These are phyloP conservation scores for Tinospora cordifolia DNA, from an alignment of 164 flowering plant genomes.

Conservation along the genomic window DNA sequence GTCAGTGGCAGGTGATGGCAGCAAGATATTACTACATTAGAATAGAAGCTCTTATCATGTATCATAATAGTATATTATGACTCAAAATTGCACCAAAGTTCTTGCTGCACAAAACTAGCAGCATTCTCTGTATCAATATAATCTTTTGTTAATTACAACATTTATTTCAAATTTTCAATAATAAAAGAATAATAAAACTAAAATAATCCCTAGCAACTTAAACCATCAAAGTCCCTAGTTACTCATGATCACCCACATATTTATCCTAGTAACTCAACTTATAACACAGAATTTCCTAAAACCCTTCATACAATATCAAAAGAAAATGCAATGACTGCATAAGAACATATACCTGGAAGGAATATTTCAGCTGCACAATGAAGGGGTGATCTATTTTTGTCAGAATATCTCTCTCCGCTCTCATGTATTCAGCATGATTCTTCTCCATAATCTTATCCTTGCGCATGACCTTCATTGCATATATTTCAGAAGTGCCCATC, in stretches of 20 bases:
- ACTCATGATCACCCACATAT: too few species aligned
- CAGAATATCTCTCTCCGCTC: slow-evolving; percentile 82
- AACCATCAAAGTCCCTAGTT: too few species aligned
- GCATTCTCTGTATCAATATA: neutral
- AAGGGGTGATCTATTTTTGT: slow-evolving; percentile 80
- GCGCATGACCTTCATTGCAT: slow-evolving; percentile 94
- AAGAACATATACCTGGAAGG: slow-evolving; percentile 65
- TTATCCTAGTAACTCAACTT: too few species aligned
- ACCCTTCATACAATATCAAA: neutral
- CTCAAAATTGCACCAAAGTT: neutral
- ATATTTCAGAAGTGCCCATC: slow-evolving; percentile 67
- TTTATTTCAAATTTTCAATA: too few species aligned
- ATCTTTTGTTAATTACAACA: too few species aligned
- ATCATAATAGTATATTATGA: neutral
- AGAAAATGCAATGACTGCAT: neutral
- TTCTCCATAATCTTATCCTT: slow-evolving; percentile 82
- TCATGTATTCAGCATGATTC: slow-evolving; percentile 84
- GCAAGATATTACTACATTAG: too few species aligned
- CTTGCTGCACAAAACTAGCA: neutral
- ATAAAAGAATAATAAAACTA: too few species aligned
- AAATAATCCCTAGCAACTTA: too few species aligned
- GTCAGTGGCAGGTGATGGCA: too few species aligned
- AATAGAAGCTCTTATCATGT: too few species aligned
- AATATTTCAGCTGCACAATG: slow-evolving; percentile 81
- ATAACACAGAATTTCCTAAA: neutral